Conservation (phyloP, 2,329 filamentous ascomycete species). For the Westerdykella aurantiaca region DNA sequence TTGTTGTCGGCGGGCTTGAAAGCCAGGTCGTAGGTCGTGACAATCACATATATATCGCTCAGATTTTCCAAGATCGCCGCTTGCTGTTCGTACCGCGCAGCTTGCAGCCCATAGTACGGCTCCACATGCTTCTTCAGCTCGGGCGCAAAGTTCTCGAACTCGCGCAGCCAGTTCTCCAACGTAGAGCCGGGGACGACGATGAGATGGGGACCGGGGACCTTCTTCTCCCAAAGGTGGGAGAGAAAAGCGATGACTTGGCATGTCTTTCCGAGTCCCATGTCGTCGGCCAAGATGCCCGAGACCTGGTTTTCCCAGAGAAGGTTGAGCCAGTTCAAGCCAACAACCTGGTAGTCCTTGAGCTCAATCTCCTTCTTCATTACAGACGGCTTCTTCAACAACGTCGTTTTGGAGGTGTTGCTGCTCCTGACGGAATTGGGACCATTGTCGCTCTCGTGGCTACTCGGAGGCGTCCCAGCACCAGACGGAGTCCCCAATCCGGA, state of each 20-base stretch:
- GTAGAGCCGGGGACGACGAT: slow-evolving; percentile 91
- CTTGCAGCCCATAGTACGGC: slow-evolving; percentile 66
- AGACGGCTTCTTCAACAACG: slow-evolving; percentile 61
- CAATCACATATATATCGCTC: slow-evolving; percentile 61
- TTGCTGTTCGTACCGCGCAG: slow-evolving; percentile 62
- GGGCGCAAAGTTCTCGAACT: slow-evolving; percentile 84
- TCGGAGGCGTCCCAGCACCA: slow-evolving; percentile 33
- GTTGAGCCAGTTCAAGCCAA: slow-evolving; percentile 90
- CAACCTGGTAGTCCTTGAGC: slow-evolving; percentile 90
- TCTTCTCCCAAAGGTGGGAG: slow-evolving; percentile 70
- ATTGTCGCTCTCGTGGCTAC: slow-evolving; percentile 38
- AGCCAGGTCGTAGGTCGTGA: slow-evolving; percentile 67
- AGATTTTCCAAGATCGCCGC: slow-evolving; percentile 60
- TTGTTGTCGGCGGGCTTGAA: slow-evolving; percentile 54
- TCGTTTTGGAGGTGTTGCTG: slow-evolving; percentile 21
- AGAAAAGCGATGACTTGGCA: slow-evolving; percentile 93
- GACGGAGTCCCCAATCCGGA: slow-evolving; percentile 62
- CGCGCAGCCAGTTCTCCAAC: slow-evolving; percentile 89
- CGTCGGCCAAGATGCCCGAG: slow-evolving; percentile 89
- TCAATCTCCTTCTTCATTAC: slow-evolving; percentile 70
- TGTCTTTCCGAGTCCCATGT: slow-evolving; percentile 94
- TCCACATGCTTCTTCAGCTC: slow-evolving; percentile 56
- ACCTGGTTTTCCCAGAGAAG: slow-evolving; percentile 73
- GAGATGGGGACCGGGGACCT: slow-evolving; percentile 65
- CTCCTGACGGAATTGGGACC: slow-evolving; percentile 42